Base-by-base conservation (phyloP, 352 stramenopile genomes). In the Paralagenidium karlingii region DNA sequence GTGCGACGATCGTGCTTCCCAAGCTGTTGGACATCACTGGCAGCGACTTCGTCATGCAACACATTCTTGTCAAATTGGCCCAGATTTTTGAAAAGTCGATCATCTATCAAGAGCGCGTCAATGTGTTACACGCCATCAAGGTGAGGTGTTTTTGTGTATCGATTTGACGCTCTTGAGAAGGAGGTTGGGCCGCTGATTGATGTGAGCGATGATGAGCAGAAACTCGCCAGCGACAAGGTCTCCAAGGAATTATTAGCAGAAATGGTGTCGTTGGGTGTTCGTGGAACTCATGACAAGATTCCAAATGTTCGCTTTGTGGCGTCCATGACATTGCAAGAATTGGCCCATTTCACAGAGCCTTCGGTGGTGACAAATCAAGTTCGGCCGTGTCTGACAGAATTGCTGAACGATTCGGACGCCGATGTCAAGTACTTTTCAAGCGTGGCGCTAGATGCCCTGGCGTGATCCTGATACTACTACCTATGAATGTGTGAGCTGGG, bases 371-470 rank as follows among this genome's bases (percentile, higher is more conserved):
- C 68, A 25, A 56, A 52, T 34, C 71, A 86, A 84, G 71, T 89
- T 43, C 84, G 75, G 67, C 67, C 76, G 37, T 86, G 76, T 49
- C 57, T 89, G 38, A 63, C 66, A 38, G 67, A 84, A 34, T 52
- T 89, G 38, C 65, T 75, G 47, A 82, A 74, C 60, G 76, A 89
- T 53, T 60, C 57, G 36, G 76, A 89, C 53, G 68, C 67, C 34
- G 76, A 89, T 54, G 76, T 89, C 49, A 89, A 89, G 68, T 89
- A 82, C 63, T 89, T 81, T 59, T 78, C 76, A 56, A 80, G 67
- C 58, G 58, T 85, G 44, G 76, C 76, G 38, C 50, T 89, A 49
- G 76, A 89, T 49, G 61, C 65, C 12, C 69, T 85, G 42, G 59
- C 81, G 56, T 64, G n/a, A n/a, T n/a, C n/a, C n/a, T n/a, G n/a